phyloP scores from a whole-genome alignment of 352 stramenopile species.

The Globisporangium middletonii region DNA sequence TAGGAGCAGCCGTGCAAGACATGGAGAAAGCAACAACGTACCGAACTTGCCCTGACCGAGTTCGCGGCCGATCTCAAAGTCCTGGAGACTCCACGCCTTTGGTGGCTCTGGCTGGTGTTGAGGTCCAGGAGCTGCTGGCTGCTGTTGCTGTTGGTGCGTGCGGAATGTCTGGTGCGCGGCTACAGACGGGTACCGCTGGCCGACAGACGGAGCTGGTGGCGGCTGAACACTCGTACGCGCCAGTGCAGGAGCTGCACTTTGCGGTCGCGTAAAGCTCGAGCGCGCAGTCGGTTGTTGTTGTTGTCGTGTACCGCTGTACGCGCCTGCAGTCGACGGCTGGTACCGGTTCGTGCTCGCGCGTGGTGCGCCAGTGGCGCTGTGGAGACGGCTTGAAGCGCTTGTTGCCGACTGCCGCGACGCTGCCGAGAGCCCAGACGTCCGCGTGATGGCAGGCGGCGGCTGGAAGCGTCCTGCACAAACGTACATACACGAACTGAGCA shows the following conservation, averaged over 20 bases:
- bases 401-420: neutral
- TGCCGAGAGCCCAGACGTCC: neutral
- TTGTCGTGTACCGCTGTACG: neutral
- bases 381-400: slow-evolving; percentile 3
- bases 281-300: neutral
- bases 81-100: slow-evolving; percentile 75
- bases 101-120: slow-evolving; percentile 14
- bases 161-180: slow-evolving; percentile 1
- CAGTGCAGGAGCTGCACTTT: neutral
- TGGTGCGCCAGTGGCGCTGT: neutral
- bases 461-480: slow-evolving; percentile 10
- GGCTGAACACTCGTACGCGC: slow-evolving; percentile 6
- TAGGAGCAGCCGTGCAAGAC: too few relatives aligned
- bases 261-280: neutral
- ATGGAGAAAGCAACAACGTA: slow-evolving; percentile 1
- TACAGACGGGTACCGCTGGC: slow-evolving; percentile 16
- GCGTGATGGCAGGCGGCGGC: neutral
- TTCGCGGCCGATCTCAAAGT: slow-evolving; percentile 84
- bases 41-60: slow-evolving; percentile 87
- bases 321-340: neutral
- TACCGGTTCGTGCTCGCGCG: neutral
- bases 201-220: slow-evolving; percentile 11
- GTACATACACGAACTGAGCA: neutral
- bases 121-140: slow-evolving; percentile 6
- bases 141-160: slow-evolving; percentile 15